These are phyloP conservation scores for Lichenothelia convexa DNA, from an alignment of 495 filamentous ascomycete species.

Conservation along the genomic window DNA sequence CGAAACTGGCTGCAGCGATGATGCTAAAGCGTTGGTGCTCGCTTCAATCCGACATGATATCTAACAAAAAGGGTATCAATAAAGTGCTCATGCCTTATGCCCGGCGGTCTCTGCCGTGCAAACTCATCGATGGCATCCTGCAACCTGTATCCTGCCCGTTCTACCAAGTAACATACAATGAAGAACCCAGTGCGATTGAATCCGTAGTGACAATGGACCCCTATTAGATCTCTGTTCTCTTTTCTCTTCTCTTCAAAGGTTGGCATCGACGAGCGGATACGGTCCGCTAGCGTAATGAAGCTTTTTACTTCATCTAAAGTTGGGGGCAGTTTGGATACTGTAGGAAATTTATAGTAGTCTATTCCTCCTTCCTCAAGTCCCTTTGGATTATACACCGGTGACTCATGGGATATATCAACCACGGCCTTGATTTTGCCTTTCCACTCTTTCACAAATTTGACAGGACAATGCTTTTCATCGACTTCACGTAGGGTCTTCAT, in stretches of 20 bases:
- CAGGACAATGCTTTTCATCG: conserved; percentile 66
- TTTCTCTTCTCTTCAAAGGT: conserved; percentile 17
- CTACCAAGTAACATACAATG: conserved; percentile 79
- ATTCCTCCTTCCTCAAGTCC: conserved; percentile 55
- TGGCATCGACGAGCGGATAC: conserved; percentile 20
- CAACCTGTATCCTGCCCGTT: conserved; percentile 51
- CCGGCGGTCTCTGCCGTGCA: conserved; percentile 49
- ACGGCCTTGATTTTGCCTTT: conserved; percentile 48
- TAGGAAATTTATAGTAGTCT: conserved; percentile 72
- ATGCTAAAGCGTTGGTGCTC: too few relatives aligned
- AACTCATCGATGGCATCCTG: conserved; percentile 72
- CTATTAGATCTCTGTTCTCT: conserved; percentile 35
- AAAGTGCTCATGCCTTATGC: conserved; percentile 82
- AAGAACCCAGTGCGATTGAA: conserved; percentile 87
- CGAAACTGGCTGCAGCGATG: too few relatives aligned
- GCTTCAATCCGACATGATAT: conserved; percentile 42
- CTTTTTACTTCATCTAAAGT: conserved; percentile 51
- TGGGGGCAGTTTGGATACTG: conserved; percentile 81
- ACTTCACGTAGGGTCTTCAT: conserved; percentile 80
- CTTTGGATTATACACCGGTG: conserved; percentile 67
- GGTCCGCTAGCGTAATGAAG: conserved; percentile 67
- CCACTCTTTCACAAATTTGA: conserved; percentile 52
- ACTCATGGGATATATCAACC: conserved; percentile 75
- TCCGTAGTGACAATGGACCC: conserved; percentile 90
- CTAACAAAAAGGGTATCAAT: conserved; percentile 69